phyloP scores from a whole-genome alignment of 441 rosid species.

The Corymbia citriodora region DNA sequence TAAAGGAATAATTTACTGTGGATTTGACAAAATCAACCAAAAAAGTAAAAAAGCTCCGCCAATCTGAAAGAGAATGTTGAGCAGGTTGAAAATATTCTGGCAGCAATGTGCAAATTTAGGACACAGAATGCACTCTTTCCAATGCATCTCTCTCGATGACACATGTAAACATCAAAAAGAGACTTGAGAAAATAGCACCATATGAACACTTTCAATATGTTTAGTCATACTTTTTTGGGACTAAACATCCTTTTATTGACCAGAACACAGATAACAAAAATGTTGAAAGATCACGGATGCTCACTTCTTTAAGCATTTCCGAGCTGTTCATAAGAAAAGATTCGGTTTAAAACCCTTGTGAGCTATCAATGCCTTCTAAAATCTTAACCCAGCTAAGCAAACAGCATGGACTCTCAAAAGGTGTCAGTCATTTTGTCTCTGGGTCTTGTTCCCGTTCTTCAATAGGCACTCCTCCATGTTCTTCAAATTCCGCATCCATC shows the following conservation, averaged over 20 bases:
- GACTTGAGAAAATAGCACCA: not conserved
- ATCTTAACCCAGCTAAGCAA: not conserved
- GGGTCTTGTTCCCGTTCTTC: not conserved
- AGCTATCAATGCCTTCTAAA: not conserved
- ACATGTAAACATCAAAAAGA: not conserved
- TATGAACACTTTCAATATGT: not conserved
- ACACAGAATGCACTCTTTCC: not conserved
- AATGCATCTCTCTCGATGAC: not conserved
- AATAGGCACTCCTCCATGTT: not conserved
- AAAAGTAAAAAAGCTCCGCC: not conserved
- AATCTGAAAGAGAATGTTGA: not conserved
- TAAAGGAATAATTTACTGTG: not conserved
- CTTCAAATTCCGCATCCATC: not conserved
- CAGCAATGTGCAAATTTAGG: not conserved
- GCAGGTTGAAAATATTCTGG: not conserved
- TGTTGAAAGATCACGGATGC: not conserved
- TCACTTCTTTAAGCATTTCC: not conserved
- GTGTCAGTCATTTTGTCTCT: not conserved
- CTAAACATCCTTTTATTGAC: not conserved
- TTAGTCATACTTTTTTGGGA: not conserved
- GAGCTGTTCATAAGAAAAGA: not conserved
- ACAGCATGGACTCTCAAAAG: not conserved
- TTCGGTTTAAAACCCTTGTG: not conserved
- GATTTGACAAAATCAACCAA: not conserved
- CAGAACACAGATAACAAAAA: not conserved